phyloP scores from a whole-genome alignment of 495 filamentous ascomycete species.

The Penicillium waksmanii region DNA sequence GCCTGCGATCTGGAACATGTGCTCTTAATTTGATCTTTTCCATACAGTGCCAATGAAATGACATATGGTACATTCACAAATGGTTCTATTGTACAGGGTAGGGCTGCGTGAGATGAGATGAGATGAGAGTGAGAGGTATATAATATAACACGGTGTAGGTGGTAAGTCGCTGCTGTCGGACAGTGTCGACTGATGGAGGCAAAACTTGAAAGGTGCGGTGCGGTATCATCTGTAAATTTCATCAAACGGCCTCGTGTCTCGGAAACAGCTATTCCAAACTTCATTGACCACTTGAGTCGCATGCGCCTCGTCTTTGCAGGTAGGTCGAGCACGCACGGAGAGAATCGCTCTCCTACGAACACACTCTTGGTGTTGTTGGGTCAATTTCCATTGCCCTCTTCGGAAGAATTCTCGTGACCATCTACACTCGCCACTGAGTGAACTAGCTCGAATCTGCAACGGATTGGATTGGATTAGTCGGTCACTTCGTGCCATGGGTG shows the following conservation, averaged over 20 bases:
- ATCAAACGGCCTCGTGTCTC: conserved; percentile 92
- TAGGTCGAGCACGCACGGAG: conserved; percentile 73
- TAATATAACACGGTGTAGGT: neutral
- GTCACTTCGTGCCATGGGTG: too few relatives aligned
- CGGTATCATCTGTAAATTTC: conserved; percentile 83
- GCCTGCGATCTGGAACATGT: conserved; percentile 25
- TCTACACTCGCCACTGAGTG: conserved; percentile 90
- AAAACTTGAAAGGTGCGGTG: too few relatives aligned
- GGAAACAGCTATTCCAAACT: conserved; percentile 96
- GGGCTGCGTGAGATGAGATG: conserved; percentile 5
- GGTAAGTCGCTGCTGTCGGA: too few relatives aligned
- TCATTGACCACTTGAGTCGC: conserved; percentile 89
- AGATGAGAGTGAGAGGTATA: neutral
- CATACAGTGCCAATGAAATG: conserved; percentile 28
- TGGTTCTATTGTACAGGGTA: conserved; percentile 29
- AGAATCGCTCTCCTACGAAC: conserved; percentile 78
- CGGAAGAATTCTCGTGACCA: conserved; percentile 86
- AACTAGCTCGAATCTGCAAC: conserved; percentile 82
- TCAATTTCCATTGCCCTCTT: conserved; percentile 81
- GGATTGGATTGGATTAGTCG: conserved; percentile 1
- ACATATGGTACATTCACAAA: conserved; percentile 31
- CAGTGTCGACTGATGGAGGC: too few relatives aligned
- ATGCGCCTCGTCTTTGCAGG: conserved; percentile 83
- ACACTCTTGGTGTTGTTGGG: conserved; percentile 91
- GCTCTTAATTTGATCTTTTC: conserved; percentile 24